Evolutionary conservation across 1,139 yeast species (phyloP), one percentile per base, ranked within the genome.

Genomic region (Suhomyces kunorum): DNA sequence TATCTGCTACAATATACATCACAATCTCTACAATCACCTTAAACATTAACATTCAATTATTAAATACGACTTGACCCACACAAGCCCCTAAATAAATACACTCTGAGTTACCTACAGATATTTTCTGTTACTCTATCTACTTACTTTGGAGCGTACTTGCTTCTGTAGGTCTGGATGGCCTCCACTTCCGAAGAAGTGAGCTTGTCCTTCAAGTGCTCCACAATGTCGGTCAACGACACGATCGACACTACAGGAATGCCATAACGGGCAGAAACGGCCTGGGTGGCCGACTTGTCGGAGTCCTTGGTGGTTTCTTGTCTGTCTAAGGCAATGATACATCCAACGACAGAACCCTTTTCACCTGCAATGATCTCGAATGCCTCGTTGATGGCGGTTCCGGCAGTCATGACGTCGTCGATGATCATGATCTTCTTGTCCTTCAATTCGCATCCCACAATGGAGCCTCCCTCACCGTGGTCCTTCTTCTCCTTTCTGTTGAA

Each of bases 391-490:
- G 98, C 98, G 44, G 98, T 92, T 28, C 98, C 98, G 3, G 98
- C 98, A 45, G 98, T 92, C 81, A 92, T 90, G 36, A 92, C 98
- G 57, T 92, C 98, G 64, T 92, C 98, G 49, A 92, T 88, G 55
- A 92, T 85, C 56, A 92, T 71, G 24, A 89, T 79, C 47, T 74
- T 76, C 63, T 89, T 85, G 41, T 78, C 86, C 46, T 76, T 74
- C 54, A 92, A 75, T 4, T 79, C 65, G 32, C 87, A 80, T 24
- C 98, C 98, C 28, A 92, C 98, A 56, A 92, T 87, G 44, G 79
- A 78, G 13, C 98, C 98, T 47, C 98, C 98, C 70, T 92, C 98
- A 40, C 98, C 98, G 62, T 92, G 98, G 57, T 90, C 97, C 68
- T 92, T 92, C 75, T 86, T 87, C 66, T 92, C 98, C 69, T 86